Evolutionary conservation across 192 early-diverging fungal genomes (phyloP).

Genomic region (Oehlia diaphana): DNA sequence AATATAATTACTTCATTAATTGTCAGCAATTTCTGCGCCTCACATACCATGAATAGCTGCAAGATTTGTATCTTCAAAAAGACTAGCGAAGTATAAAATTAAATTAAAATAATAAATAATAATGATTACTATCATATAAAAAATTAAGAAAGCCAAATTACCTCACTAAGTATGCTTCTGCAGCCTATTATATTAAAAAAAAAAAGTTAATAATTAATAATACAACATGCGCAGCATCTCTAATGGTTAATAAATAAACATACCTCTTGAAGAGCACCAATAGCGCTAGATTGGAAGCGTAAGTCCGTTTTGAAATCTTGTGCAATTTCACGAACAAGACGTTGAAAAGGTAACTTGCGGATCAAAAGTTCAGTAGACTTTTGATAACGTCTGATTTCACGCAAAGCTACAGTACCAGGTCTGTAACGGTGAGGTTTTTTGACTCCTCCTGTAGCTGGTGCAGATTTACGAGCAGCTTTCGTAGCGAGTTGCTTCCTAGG

Average conservation of each 20-base stretch:
- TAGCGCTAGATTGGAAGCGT: constrained; percentile 95
- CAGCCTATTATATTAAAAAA: neutral
- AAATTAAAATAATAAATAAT: neutral
- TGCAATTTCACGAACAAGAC: constrained; percentile 94
- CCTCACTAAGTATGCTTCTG: constrained; percentile 62
- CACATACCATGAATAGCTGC: constrained; percentile 96
- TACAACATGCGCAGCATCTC: neutral
- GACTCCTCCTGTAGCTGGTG: constrained; percentile 89
- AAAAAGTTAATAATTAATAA: neutral
- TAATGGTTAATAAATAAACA: constrained; percentile 63
- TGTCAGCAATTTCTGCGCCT: neutral
- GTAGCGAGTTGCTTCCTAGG: constrained; percentile 96
- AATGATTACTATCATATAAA: neutral
- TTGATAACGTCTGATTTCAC: constrained; percentile 93
- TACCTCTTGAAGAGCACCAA: constrained; percentile 99
- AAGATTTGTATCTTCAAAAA: constrained; percentile 98
- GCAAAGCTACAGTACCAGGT: constrained; percentile 88
- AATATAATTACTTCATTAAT: neutral
- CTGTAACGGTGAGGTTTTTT: constrained; percentile 89
- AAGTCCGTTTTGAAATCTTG: constrained; percentile 96
- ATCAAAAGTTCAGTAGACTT: constrained; percentile 94
- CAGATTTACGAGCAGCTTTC: constrained; percentile 97
- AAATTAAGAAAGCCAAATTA: neutral
- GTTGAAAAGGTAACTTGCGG: constrained; percentile 92
- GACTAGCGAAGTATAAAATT: constrained; percentile 29